Conservation (phyloP, 2,329 filamentous ascomycete genomes). For the Xenoacremonium recifei region DNA sequence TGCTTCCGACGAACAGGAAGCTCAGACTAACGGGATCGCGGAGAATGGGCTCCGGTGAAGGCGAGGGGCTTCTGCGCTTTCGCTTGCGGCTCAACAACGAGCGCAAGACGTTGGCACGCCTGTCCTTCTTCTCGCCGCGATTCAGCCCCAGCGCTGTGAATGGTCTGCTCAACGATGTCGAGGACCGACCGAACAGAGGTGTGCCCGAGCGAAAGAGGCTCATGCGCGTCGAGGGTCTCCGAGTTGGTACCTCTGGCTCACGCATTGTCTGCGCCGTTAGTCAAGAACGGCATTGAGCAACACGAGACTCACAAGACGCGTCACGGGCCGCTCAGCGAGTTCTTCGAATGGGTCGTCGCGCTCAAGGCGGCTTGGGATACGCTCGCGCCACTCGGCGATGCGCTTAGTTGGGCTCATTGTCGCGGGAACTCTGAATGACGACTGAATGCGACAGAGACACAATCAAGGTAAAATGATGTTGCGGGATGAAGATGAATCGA, state of each 20-base stretch:
- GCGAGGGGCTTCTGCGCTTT: slow-evolving; percentile 17
- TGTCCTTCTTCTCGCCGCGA: slow-evolving; percentile 1
- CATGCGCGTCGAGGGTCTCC: slow-evolving; percentile 25
- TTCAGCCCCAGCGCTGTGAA: slow-evolving; percentile 11
- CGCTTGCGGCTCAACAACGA: slow-evolving; percentile 28
- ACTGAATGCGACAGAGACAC: no score
- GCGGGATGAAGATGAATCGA: no score
- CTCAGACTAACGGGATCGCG: slow-evolving; percentile 27
- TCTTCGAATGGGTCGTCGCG: slow-evolving; percentile 37
- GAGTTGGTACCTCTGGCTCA: slow-evolving; percentile 13
- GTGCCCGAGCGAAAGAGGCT: slow-evolving; percentile 27
- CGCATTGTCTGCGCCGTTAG: slow-evolving; percentile 21
- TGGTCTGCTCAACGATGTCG: slow-evolving; percentile 12
- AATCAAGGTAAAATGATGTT: no score
- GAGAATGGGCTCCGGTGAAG: slow-evolving; percentile 9
- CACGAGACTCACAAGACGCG: slow-evolving; percentile 25
- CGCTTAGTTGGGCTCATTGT: slow-evolving; percentile 12
- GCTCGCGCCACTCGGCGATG: slow-evolving; percentile 34
- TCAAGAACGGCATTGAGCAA: neutral
- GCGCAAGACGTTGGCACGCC: slow-evolving; percentile 17
- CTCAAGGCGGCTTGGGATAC: slow-evolving; percentile 34
- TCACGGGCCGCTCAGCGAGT: slow-evolving; percentile 29
- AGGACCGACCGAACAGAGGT: slow-evolving; percentile 21
- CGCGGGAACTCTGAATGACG: no score
- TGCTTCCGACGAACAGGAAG: slow-evolving; percentile 36